These are phyloP conservation scores for Metschnikowia lachancei DNA, from an alignment of 805 yeast genomes.

Conservation along the genomic window DNA sequence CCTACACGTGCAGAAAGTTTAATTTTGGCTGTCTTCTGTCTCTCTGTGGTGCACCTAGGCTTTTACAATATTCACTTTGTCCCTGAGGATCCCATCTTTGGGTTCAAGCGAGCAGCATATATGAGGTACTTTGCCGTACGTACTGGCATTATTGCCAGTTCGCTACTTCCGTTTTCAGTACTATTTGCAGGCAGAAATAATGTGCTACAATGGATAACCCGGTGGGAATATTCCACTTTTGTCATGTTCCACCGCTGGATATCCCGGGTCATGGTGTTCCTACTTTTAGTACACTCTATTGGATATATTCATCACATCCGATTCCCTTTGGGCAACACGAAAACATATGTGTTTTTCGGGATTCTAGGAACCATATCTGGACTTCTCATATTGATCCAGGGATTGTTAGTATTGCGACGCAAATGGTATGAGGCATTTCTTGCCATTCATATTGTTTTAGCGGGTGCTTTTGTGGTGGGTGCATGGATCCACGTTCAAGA, in stretches of 20 bases:
- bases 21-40: conserved; percentile 10
- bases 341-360: conserved; percentile 32
- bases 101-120: conserved; percentile 30
- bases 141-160: conserved; percentile 19
- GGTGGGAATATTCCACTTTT: conserved; percentile 47
- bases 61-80: conserved; percentile 13
- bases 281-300: conserved; percentile 43
- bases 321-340: conserved; percentile 6
- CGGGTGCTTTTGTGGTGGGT: conserved; percentile 44
- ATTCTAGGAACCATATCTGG: conserved; percentile 44
- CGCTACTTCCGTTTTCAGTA: conserved; percentile 16
- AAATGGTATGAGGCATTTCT: conserved; percentile 46
- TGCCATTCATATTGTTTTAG: conserved; percentile 35
- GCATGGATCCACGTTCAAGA: conserved; percentile 46
- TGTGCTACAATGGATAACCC: conserved; percentile 35
- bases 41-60: conserved; percentile 3
- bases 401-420: conserved; percentile 44
- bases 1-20: conserved; percentile 19
- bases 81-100: conserved; percentile 17
- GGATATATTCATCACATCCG: conserved; percentile 13
- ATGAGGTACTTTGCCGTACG: conserved; percentile 37
- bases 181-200: conserved; percentile 22
- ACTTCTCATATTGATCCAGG: conserved; percentile 44
- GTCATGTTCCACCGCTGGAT: conserved; percentile 58
- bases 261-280: conserved; percentile 43